Evolutionary conservation across 371 early-diverging fungal genomes (phyloP), one percentile per base, ranked within the genome.

Genomic region (Actinomortierella wolfii): DNA sequence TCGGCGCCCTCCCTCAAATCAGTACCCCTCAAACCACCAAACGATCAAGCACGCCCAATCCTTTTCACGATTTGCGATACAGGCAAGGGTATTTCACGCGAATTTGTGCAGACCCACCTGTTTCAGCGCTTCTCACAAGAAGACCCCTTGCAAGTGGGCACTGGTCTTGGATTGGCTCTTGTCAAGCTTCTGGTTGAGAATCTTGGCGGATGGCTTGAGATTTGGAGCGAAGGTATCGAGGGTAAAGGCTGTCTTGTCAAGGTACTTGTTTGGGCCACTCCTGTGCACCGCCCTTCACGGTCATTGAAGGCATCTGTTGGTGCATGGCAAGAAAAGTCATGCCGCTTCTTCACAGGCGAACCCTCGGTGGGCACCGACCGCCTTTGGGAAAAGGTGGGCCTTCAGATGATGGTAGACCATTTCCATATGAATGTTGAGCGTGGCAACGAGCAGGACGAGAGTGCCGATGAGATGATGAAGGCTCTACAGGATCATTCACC

Each of bases 121-220:
- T 78, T 78, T 47, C 65, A 78, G 39, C 65, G 66, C 23, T 78
- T 78, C 29, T 66, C 78, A 0, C 78, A 78, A 50, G 77, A 78
- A 24, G 69, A 78, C 43, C 73, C 78, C 5, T 57, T 78, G 14
- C 65, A 68, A 41, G 73, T 71, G 11, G 78, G 78, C 29, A 76
- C 77, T 0, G 78, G 78, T 15, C 62, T 78, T 18, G 78, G 78
- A 14, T 42, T 78, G 54, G 65, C 68, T 4, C 61, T 78, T 29
- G 73, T 73, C 17, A 70, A 68, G 45, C 68, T 61, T 43, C 53
- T 76, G 11, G 75, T 78, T 9, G 64, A 61, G 46, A 73, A 65
- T n/a, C 61, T 78, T 9, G 77, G 74, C 3, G 78, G 77, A 11
- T 65, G 63, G 68, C 68, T 78, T 50, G 78, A 78, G 48, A 66